A percentile compares a stretch with the other conserved stretches of the same genome.
phyloP scores from a whole-genome alignment of 352 stramenopile genomes.

The Phytophthora ramorum region DNA sequence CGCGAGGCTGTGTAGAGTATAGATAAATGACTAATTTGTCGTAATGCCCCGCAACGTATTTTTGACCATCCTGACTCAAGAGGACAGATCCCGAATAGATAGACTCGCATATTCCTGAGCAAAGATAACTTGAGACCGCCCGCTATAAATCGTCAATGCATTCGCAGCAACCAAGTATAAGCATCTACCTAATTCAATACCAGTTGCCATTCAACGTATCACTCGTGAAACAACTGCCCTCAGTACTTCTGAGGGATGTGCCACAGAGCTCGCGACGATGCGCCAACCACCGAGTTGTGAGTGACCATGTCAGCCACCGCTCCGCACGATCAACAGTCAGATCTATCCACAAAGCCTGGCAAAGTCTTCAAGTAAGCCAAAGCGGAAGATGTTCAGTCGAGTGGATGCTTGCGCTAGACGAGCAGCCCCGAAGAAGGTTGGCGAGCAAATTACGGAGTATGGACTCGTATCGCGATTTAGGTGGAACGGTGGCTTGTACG shows the following conservation, averaged over 20 bases:
- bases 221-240: not conserved
- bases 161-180: too few relatives aligned
- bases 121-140: too few relatives aligned
- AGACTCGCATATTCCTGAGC: too few relatives aligned
- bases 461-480: constrained; percentile 3
- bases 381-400: constrained; percentile 45
- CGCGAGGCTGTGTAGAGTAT: not conserved
- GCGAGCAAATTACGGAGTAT: constrained; percentile 12
- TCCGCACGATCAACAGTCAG: not conserved
- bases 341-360: constrained; percentile 1
- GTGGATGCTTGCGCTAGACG: constrained; percentile 35
- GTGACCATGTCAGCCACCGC: not conserved
- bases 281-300: not conserved
- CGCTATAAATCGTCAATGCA: not conserved
- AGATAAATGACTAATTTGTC: too few relatives aligned
- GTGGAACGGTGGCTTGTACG: constrained; percentile 1
- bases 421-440: constrained; percentile 9
- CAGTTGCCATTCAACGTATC: not conserved
- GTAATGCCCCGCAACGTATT: too few relatives aligned
- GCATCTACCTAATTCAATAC: too few relatives aligned
- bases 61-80: too few relatives aligned
- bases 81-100: too few relatives aligned
- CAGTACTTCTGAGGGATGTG: not conserved
- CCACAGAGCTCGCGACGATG: not conserved
- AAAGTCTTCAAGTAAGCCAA: constrained; percentile 17